Percentiles rank a stretch among this genome's conserved stretches.
phyloP scores from a whole-genome alignment of 352 stramenopile genomes.

The Globisporangium cylindrosporum region DNA sequence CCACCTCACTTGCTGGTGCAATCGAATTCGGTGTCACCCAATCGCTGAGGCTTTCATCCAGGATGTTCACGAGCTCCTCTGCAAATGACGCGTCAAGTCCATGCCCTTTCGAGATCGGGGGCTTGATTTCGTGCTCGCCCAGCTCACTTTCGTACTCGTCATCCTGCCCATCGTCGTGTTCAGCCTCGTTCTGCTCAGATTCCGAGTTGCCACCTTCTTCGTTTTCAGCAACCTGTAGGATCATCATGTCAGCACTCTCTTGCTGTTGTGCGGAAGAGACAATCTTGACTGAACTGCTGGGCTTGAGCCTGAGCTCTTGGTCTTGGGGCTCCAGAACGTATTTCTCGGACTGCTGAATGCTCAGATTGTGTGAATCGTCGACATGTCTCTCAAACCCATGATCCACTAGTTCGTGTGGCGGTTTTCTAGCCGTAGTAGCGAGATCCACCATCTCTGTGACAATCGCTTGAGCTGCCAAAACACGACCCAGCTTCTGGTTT shows the following conservation, averaged over 20 bases:
- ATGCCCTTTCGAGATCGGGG: neutral
- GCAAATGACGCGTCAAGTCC: constrained; percentile 12
- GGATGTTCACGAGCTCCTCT: constrained; percentile 49
- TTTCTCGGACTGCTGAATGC: neutral
- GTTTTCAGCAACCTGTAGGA: neutral
- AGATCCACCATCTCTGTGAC: constrained; percentile 63
- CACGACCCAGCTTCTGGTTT: constrained; percentile 68
- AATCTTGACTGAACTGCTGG: neutral
- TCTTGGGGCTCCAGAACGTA: neutral
- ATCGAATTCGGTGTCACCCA: constrained; percentile 11
- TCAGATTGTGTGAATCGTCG: neutral
- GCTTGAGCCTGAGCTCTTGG: neutral
- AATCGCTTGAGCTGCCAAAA: constrained; percentile 67
- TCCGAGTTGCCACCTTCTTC: neutral
- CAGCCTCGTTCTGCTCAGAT: neutral
- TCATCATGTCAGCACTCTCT: constrained; percentile 15
- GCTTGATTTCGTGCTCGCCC: neutral
- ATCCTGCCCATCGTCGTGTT: neutral
- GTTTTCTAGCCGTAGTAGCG: neutral
- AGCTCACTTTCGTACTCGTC: neutral
- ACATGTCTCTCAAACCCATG: constrained; percentile 17
- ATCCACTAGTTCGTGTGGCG: constrained; percentile 6
- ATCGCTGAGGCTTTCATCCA: constrained; percentile 54
- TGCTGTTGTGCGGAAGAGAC: neutral
- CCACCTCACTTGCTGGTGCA: neutral